These are phyloP conservation scores for Ophiostoma sp. DNA, from an alignment of 2,329 filamentous ascomycete genomes.

Conservation along the genomic window DNA sequence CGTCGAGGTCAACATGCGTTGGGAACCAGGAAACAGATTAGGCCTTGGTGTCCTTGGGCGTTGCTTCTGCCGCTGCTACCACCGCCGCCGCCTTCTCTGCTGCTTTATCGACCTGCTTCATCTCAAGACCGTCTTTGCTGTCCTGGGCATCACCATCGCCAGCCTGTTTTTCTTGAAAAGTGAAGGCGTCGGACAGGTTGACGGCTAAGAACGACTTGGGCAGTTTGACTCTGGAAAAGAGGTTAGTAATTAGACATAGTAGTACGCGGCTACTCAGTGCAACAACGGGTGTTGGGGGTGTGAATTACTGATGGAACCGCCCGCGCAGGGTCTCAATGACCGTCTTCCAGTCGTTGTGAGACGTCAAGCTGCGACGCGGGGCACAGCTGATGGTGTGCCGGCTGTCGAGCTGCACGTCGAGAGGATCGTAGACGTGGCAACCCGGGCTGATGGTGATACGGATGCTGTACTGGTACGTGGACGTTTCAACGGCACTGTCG, in stretches of 20 bases:
- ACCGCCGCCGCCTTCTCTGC: not conserved
- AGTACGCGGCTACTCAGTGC: not conserved
- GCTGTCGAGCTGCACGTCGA: conserved; percentile 94
- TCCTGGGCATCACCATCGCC: conserved; percentile 44
- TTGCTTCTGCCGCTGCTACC: not conserved
- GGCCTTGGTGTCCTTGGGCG: not conserved
- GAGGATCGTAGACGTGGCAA: conserved; percentile 92
- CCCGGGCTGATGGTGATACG: conserved; percentile 94
- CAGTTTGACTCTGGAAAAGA: conserved; percentile 56
- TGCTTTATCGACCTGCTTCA: conserved; percentile 17
- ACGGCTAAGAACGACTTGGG: conserved; percentile 67
- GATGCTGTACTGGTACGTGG: conserved; percentile 87
- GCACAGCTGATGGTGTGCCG: conserved; percentile 95
- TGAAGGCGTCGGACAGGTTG: conserved; percentile 63
- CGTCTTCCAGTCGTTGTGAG: conserved; percentile 92
- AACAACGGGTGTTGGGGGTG: not conserved
- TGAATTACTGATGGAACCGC: conserved; percentile 85
- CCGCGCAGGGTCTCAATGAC: conserved; percentile 94
- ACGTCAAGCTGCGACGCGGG: conserved; percentile 82
- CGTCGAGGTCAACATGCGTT: not conserved
- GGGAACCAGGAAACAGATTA: not conserved
- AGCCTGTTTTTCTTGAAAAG: conserved; percentile 57
- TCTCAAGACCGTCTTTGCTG: conserved; percentile 24
- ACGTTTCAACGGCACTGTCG: conserved; percentile 47
- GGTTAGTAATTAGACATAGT: conserved; percentile 13